Evolutionary conservation across 768 basidiomycete genomes (phyloP).

Genomic region (Auriscalpium orientale): DNA sequence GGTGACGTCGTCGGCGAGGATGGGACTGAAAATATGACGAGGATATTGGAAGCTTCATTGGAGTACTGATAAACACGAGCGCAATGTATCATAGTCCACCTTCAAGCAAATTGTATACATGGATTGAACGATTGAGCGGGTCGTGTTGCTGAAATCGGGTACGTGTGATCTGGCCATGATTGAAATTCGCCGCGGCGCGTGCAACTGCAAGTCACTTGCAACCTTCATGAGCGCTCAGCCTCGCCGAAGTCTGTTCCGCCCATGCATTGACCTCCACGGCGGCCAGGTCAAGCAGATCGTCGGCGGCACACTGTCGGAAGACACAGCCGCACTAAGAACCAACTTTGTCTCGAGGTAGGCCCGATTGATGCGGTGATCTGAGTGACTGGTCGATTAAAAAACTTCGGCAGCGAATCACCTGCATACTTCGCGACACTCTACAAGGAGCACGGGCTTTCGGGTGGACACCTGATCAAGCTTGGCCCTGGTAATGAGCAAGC

Average conservation of each 20-base stretch:
- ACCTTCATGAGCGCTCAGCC: slow-evolving; percentile 5
- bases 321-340: slow-evolving; percentile 53
- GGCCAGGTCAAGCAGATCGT: slow-evolving; percentile 98
- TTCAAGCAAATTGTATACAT: no score
- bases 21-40: slow-evolving; percentile 72
- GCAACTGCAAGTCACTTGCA: no score
- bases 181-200: no score
- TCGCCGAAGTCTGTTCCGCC: slow-evolving; percentile 56
- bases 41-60: slow-evolving; percentile 72
- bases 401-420: slow-evolving; percentile 55
- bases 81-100: no score
- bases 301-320: slow-evolving; percentile 83
- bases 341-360: slow-evolving; percentile 88
- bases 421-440: slow-evolving; percentile 79
- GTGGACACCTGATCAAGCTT: slow-evolving; percentile 95
- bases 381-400: no score
- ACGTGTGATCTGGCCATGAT: no score
- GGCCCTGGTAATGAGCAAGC: slow-evolving; percentile 85
- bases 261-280: slow-evolving; percentile 95
- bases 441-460: slow-evolving; percentile 54
- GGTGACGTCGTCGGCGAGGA: slow-evolving; percentile 78
- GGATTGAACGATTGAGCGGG: no score
- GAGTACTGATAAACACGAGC: slow-evolving; percentile 46
- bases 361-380: no score
- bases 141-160: no score